Percentiles rank a stretch among this genome's conserved stretches.
These are phyloP conservation scores for Saturnispora bothae DNA, from an alignment of 805 yeast species.

Conservation along the genomic window DNA sequence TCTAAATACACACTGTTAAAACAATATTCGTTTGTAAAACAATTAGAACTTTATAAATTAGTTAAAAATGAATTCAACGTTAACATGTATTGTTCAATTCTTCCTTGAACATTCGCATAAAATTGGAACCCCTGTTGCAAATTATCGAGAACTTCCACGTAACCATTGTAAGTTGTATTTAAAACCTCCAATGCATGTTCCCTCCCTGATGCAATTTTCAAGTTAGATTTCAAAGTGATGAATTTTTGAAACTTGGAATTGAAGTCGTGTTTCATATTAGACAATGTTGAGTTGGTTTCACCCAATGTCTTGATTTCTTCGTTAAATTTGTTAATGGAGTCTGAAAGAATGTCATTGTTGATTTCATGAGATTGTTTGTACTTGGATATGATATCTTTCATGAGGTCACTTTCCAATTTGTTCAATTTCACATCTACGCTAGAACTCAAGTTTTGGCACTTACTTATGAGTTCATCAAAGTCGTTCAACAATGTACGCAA, in stretches of 20 bases:
- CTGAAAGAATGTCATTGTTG: conserved; percentile 21
- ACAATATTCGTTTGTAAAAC: neutral
- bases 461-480: conserved; percentile 24
- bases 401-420: conserved; percentile 39
- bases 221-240: conserved; percentile 26
- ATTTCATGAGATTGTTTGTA: conserved; percentile 16
- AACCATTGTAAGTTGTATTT: conserved; percentile 40
- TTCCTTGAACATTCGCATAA: conserved; percentile 46
- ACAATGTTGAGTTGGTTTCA: conserved; percentile 30
- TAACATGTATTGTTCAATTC: neutral
- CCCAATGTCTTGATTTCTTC: conserved; percentile 40
- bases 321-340: conserved; percentile 37
- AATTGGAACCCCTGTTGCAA: conserved; percentile 61
- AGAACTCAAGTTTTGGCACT: conserved; percentile 32
- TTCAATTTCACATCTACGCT: conserved; percentile 34
- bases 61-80: neutral
- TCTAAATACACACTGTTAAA: no score
- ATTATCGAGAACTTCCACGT: conserved; percentile 46
- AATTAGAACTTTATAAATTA: neutral
- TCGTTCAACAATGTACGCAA: conserved; percentile 27
- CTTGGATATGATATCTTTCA: conserved; percentile 17
- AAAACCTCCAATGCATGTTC: conserved; percentile 41
- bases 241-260: conserved; percentile 24
- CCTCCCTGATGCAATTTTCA: conserved; percentile 27
- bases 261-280: conserved; percentile 22